Evolutionary conservation across 164 flowering plant genomes (phyloP), one percentile per base, ranked within the genome.

Genomic region (Piper longum): DNA sequence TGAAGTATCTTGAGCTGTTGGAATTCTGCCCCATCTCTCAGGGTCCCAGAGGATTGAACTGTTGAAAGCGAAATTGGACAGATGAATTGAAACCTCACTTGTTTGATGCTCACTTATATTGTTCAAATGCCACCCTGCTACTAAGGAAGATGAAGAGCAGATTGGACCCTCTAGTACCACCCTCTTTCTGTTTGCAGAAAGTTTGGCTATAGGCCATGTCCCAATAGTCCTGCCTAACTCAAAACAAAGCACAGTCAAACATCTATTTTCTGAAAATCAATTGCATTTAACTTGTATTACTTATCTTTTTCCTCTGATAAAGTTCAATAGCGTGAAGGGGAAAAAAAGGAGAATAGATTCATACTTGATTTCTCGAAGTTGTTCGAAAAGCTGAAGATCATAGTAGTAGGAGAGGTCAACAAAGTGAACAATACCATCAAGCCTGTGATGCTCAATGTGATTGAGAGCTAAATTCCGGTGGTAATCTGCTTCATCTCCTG

Each of bases 31-130:
- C 99, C 97, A 90, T 76, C 96, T 71, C 71, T 90, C 93, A 7
- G 98, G 98, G 59, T 93, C 98, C 98, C 97, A 93, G n/a, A 93
- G 85, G 40, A 93, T 79, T 0, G 97, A 87, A 48, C 93, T 88
- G 68, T 93, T 93, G 75, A 90, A 93, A 7, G 82, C 96, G 66
- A 93, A 84, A 43, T 80, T 78, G 16, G 97, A 85, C 62, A 82
- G 78, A 51, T 81, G 85, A 61, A 84, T 68, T 0, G 78, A 74
- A 60, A 83, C 71, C 1, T 68, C 41, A 17, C 73, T 72, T 16
- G 72, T 68, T 44, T 69, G 61, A 56, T 77, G 36, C 36, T 26
- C 78, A 59, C 57, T 73, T 67, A 55, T 72, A 56, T 69, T 80
- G 60, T 63, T 82, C 55, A 83, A 36, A 76, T 91, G 85, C 99